Conservation (phyloP, 345 rosid species). For the Dipteronia sinensis region DNA sequence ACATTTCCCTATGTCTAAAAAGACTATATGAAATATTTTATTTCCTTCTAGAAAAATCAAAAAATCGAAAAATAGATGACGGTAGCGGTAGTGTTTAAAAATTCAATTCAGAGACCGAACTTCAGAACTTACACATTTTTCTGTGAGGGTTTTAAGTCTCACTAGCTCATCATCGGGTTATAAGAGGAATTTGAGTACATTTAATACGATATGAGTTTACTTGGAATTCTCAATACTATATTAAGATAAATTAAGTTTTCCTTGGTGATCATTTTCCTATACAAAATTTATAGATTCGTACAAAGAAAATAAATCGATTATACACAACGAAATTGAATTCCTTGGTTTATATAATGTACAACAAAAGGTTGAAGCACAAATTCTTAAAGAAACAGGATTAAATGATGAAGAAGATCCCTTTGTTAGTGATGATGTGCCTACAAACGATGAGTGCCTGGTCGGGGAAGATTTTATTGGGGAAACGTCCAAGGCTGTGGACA, state of each 20-base stretch:
- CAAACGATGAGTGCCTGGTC: not conserved
- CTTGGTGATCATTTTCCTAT: not conserved
- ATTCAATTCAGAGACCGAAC: too few species aligned
- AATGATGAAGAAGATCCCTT: not conserved
- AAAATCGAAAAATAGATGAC: too few species aligned
- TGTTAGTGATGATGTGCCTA: not conserved
- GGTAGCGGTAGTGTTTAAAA: too few species aligned
- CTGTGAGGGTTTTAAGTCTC: not conserved
- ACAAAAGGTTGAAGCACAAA: not conserved
- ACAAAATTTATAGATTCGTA: not conserved
- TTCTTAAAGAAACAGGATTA: not conserved
- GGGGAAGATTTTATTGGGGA: too few species aligned
- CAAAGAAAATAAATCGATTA: not conserved
- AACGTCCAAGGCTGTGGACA: too few species aligned
- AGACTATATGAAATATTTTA: too few species aligned
- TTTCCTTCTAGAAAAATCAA: too few species aligned
- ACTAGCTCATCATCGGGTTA: too few species aligned
- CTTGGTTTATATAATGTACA: not conserved
- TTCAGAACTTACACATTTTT: too few species aligned
- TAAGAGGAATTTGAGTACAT: not conserved
- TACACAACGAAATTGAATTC: not conserved
- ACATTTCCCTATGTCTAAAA: too few species aligned
- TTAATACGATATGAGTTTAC: not conserved
- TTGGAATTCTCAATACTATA: too few species aligned
- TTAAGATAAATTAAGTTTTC: too few species aligned